Evolutionary conservation across 225 moss, liverwort and hornwort species (phyloP), one percentile per base, ranked within the genome.

Genomic region (Bryoerythrophyllum caledonicum): DNA sequence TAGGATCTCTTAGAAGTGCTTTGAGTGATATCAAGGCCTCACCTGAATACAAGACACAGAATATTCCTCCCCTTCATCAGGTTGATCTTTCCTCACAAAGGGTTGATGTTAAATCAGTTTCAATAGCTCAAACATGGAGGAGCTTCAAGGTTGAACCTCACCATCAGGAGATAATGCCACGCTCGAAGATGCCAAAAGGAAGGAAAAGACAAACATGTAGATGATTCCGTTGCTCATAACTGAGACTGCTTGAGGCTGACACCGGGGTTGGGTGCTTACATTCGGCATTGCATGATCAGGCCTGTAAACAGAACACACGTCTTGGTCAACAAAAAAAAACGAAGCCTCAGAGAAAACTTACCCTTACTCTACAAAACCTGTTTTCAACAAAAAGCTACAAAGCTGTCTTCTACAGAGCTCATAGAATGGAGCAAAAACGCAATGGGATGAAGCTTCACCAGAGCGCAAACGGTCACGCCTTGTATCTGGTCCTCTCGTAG

Each of bases 121-220:
- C 28, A 28, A 59, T 21, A 63, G 1, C 30, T 34, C 34, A n/a
- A 16, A 13, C 28, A 28, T 59, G 8, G 12, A 57, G 71, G 58
- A 58, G 13, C 20, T 56, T 26, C 41, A 38, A n/a, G 15, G 15
- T n/a, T 34, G 52, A 34, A 56, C 19, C 80, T 80, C 55, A 82
- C 82, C 77, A 35, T 82, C 82, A 56, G 82, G 62, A 17, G 82
- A 72, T 54, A 82, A 73, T 62, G 82, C 77, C 54, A 68, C 38
- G 66, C 61, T 82, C 41, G 76, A 57, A 14, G 65, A 58, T 60
- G 65, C 20, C 60, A 81, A 59, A 51, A 41, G 23, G 38, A 49
- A 72, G 71, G 72, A 76, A 51, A 55, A 54, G 14, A 80, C 19
- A 46, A 80, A 44, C 56, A 75, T 69, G 64, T 56, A 70, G 13